Base-by-base conservation (phyloP, 163 green algal species). In the Prototheca cutis region DNA sequence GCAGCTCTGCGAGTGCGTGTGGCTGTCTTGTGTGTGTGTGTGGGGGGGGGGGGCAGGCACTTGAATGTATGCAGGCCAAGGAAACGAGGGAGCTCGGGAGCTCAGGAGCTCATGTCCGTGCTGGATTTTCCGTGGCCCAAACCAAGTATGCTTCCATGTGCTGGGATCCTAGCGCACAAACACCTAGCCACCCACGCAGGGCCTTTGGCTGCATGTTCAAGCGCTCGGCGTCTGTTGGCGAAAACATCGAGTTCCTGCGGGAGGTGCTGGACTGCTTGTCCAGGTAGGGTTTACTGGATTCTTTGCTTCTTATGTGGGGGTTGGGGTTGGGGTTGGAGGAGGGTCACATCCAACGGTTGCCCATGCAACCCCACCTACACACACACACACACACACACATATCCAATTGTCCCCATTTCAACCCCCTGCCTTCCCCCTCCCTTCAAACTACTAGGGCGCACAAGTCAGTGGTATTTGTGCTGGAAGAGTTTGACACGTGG, bases 171-270 rank as follows among this genome's bases (percentile, higher is more conserved):
- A n/a, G n/a, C n/a, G n/a, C n/a, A n/a, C n/a, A n/a, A n/a, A n/a
- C n/a, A n/a, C n/a, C n/a, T n/a, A n/a, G n/a, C n/a, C n/a, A 45
- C 36, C 36, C 36, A 45, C 53, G 69, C 68, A 79, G 74, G 13
- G 59, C 66, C 13, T 87, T 85, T n/a, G 55, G 61, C 7, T 63
- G 72, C 36, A 39, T 62, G 0, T 91, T 88, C 55, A 62, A 47
- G 24, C 64, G 65, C 6, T 58, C 42, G 4, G 84, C 85, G 1
- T 87, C 80, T 0, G 76, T 86, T 51, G 77, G 76, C 3, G 86
- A 94, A 27, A 96, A 96, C 71, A 76, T 94, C 32, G 54, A 59
- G 29, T 96, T 96, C 66, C 71, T 96, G 52, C 70, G 74, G 17
- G 73, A 75, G 30, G 81, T 93, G 65, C 67, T 95, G 7, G 42